Percentiles rank a stretch among this genome's conserved stretches.
Conservation (phyloP, 352 stramenopile species). For the Peronosclerospora sorghi region DNA sequence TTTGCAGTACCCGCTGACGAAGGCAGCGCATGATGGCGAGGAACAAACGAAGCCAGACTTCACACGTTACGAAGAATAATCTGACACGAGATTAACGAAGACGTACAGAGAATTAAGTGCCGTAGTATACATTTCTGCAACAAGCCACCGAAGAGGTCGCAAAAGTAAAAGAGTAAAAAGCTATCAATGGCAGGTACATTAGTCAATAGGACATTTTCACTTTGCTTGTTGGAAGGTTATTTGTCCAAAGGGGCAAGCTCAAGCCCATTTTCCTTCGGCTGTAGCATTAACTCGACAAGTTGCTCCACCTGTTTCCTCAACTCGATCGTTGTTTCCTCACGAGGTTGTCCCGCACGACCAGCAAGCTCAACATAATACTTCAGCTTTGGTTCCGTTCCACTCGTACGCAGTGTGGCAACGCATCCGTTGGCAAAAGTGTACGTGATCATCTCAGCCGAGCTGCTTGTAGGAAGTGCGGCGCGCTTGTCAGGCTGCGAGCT, state of each 20-base stretch:
- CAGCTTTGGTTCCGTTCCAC: slow-evolving; percentile 98
- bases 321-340: slow-evolving; percentile 41
- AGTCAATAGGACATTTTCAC: slow-evolving; percentile 10
- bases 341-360: slow-evolving; percentile 49
- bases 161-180: slow-evolving; percentile 13
- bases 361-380: slow-evolving; percentile 98
- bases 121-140: slow-evolving; percentile 9
- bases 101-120: slow-evolving; percentile 12
- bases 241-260: slow-evolving; percentile 33
- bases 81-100: slow-evolving; percentile 4
- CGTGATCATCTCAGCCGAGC: slow-evolving; percentile 94
- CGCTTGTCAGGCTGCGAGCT: slow-evolving; percentile 79
- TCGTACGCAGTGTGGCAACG: slow-evolving; percentile 94
- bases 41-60: slow-evolving; percentile 12
- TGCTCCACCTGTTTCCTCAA: slow-evolving; percentile 55
- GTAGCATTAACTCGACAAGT: slow-evolving; percentile 75
- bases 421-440: slow-evolving; percentile 94
- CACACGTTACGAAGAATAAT: slow-evolving; percentile 5
- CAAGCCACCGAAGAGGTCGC: slow-evolving; percentile 13
- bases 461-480: slow-evolving; percentile 86
- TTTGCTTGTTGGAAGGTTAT: background rate
- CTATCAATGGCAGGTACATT: slow-evolving; percentile 7
- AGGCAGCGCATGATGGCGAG: slow-evolving; percentile 11
- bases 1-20: slow-evolving; percentile 42
- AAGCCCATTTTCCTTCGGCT: slow-evolving; percentile 69